Base-by-base conservation (phyloP, 805 yeast species). In the Maudiozyma pseudohumilis region DNA sequence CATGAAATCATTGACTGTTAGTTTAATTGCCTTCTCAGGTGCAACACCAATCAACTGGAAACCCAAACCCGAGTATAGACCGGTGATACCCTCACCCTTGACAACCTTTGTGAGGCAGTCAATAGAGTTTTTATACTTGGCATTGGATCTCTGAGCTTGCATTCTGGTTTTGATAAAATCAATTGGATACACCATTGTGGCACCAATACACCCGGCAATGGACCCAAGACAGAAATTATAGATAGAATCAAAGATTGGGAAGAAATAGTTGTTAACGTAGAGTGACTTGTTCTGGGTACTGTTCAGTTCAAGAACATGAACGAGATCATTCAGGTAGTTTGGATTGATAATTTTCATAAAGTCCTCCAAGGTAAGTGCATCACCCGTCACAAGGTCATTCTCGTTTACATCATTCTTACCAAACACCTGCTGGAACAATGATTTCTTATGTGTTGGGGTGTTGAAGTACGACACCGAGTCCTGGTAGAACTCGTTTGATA, bases 21-120 rank as follows among this genome's bases (percentile, higher is more conserved):
- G 74, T 64, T 89, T 89, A 53, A 89, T 89, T 31, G 97, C 97
- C 67, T 89, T 89, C 60, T 89, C 98, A 2, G 98, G 98, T 0
- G 97, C 97, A 36, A 89, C 97, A 48, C 98, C 98, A 34, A 92
- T 76, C 52, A 89, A 68, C 63, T 92, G 97, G 13, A 97, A 96
- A 8, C 85, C 83, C 36, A 89, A 68, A 38, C 98, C 98, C 5
- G 95, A 80, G 61, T 89, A 89, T 40, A 89, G 70, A 7, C 97
- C 97, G 49, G 69, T 65, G 34, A 81, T 53, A 36, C 96, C 96
- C 64, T 89, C 97, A 43, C 71, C 69, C 30, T 67, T 62, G 17
- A 88, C 44, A 31, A 88, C 86, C 54, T 87, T 86, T 32, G 69
- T 63, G 59, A 88, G 80, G 63, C 97, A 92, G 58, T 89, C 96